Evolutionary conservation across 208 protist species (phyloP).

Genomic region (Trypanosoma congolense): DNA sequence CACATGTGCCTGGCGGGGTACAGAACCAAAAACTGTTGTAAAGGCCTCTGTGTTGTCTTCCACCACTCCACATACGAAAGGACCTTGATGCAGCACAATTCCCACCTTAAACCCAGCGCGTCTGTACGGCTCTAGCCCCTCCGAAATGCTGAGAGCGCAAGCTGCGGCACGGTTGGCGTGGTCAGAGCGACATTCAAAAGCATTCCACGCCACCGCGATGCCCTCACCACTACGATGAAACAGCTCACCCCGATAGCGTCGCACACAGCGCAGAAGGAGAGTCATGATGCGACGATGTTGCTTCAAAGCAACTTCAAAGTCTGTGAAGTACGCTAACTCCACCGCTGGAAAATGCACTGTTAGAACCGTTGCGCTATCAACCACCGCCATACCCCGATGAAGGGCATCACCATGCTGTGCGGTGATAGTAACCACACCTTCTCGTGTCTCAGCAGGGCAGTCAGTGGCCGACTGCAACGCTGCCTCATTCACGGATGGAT

Average conservation of each 20-base stretch:
- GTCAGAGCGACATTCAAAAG: conserved; percentile 70
- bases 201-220: conserved; percentile 77
- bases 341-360: conserved; percentile 53
- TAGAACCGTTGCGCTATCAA: conserved; percentile 63
- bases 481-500: background rate
- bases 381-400: conserved; percentile 40
- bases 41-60: conserved; percentile 78
- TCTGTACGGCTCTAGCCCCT: conserved; percentile 42
- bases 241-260: conserved; percentile 58
- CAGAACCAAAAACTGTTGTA: conserved; percentile 70
- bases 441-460: background rate
- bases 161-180: conserved; percentile 61
- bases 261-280: conserved; percentile 65
- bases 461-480: background rate
- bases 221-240: conserved; percentile 73
- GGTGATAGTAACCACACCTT: background rate
- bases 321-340: conserved; percentile 58
- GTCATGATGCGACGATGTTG: conserved; percentile 77
- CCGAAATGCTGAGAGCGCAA: conserved; percentile 67
- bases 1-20: conserved; percentile 47
- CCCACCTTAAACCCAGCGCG: conserved; percentile 62
- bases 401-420: conserved; percentile 2
- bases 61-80: conserved; percentile 71
- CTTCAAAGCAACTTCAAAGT: conserved; percentile 47
- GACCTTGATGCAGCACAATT: conserved; percentile 75